Percentiles rank a stretch among this genome's conserved stretches.
phyloP scores from a whole-genome alignment of 768 basidiomycete species.

The Mrakia blollopis region DNA sequence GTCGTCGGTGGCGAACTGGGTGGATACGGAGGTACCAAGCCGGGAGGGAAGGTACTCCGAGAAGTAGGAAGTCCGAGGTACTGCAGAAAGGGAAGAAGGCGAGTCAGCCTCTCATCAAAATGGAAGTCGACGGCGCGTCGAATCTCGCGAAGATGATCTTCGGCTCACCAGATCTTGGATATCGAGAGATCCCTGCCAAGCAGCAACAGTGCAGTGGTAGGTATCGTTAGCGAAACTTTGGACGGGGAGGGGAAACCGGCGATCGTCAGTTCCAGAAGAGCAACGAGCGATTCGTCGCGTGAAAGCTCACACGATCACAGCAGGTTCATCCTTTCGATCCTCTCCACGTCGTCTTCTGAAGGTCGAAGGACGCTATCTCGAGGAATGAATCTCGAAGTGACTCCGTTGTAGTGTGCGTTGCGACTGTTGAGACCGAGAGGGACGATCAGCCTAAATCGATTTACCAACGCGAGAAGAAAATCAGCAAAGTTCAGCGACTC shows the following conservation, averaged over 20 bases:
- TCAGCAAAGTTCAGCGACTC: not conserved
- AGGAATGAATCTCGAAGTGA: not conserved
- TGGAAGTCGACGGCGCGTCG: not conserved
- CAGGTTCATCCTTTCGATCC: not conserved
- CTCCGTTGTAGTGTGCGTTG: not conserved
- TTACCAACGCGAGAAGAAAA: not conserved
- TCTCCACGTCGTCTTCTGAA: not conserved
- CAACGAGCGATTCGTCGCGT: no score
- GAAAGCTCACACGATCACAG: not conserved
- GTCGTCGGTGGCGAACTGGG: not conserved
- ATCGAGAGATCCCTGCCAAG: not conserved
- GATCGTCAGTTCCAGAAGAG: no score
- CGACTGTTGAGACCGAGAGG: conserved; percentile 7
- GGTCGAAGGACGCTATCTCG: not conserved
- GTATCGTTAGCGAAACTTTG: no score
- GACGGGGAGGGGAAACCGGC: no score
- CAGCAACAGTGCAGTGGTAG: not conserved
- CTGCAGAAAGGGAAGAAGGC: not conserved
- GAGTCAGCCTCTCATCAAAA: no score
- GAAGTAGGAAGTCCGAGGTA: not conserved
- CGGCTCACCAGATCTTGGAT: not conserved
- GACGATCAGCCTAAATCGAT: not conserved
- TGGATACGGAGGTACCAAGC: not conserved
- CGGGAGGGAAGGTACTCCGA: not conserved
- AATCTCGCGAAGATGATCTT: not conserved